A percentile compares a stretch with the other conserved stretches of the same genome.
Evolutionary conservation across 352 stramenopile species (phyloP).

Genomic region (Globisporangium radiosum): DNA sequence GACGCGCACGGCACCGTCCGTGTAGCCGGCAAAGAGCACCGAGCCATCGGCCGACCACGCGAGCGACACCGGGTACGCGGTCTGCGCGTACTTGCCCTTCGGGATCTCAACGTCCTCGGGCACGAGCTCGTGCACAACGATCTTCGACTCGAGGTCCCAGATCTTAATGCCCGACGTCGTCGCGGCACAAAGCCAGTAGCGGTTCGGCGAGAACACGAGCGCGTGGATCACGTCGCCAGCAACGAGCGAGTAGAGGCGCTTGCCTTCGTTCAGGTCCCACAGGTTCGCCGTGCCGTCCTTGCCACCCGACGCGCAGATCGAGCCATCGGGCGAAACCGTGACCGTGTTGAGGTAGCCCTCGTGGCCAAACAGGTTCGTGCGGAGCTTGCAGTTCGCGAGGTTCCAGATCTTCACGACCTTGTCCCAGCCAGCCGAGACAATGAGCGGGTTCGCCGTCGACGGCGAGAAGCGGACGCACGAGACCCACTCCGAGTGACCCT

Average conservation of each 20-base stretch:
- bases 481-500: constrained; percentile 99
- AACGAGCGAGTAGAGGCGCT: constrained; percentile 98
- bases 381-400: constrained; percentile 98
- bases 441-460: constrained; percentile 93
- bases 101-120: constrained; percentile 85
- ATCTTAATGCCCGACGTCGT: constrained; percentile 99
- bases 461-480: constrained; percentile 99
- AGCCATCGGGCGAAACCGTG: constrained; percentile 99
- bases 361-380: constrained; percentile 98
- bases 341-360: constrained; percentile 99
- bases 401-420: constrained; percentile 99
- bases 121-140: constrained; percentile 96
- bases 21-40: constrained; percentile 99
- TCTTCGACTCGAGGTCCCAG: constrained; percentile 99
- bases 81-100: constrained; percentile 91
- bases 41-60: constrained; percentile 97
- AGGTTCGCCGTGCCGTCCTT: constrained; percentile 99
- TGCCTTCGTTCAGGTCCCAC: constrained; percentile 99
- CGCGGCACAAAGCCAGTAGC: constrained; percentile 99
- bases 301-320: constrained; percentile 97
- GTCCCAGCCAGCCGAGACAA: constrained; percentile 99
- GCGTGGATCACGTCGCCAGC: constrained; percentile 96
- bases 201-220: constrained; percentile 99
- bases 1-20: constrained; percentile 97
- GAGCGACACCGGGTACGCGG: constrained; percentile 96